Conservation (phyloP, 2,329 filamentous ascomycete species). For the Cladophialophora psammophila region DNA sequence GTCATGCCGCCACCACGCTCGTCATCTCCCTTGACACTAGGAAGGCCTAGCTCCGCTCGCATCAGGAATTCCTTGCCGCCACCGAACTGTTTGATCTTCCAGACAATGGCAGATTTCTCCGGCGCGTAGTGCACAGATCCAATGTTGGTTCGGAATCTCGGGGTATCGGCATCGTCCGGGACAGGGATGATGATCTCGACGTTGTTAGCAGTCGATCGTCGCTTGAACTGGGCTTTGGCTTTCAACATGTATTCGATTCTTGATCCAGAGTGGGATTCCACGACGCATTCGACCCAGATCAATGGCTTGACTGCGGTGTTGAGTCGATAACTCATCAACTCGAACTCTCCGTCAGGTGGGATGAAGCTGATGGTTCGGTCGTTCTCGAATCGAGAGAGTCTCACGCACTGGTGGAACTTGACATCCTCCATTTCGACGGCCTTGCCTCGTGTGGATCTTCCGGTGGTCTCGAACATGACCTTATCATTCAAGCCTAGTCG, state of each 20-base stretch:
- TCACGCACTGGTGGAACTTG: constrained; percentile 98
- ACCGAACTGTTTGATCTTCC: constrained; percentile 99
- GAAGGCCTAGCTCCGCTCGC: constrained; percentile 93
- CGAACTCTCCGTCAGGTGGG: constrained; percentile 96
- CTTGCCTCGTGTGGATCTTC: constrained; percentile 90
- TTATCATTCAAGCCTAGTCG: constrained; percentile 96
- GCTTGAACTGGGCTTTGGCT: constrained; percentile 96
- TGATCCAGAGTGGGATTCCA: constrained; percentile 93
- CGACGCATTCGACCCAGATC: constrained; percentile 98
- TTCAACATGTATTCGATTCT: constrained; percentile 99
- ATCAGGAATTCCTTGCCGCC: constrained; percentile 99
- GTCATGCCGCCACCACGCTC: constrained; percentile 98
- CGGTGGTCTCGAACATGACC: constrained; percentile 99
- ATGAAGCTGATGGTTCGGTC: constrained; percentile 99
- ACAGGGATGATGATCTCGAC: constrained; percentile 98
- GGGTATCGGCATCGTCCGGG: constrained; percentile 94
- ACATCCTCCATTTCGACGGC: constrained; percentile 99
- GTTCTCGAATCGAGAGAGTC: constrained; percentile 95
- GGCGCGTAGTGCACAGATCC: constrained; percentile 97
- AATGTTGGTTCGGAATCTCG: constrained; percentile 96
- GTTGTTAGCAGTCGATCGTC: constrained; percentile 96
- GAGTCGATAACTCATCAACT: constrained; percentile 98
- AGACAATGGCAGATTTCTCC: constrained; percentile 96
- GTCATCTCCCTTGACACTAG: constrained; percentile 92
- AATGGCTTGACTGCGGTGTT: constrained; percentile 98